Evolutionary conservation across 2,329 filamentous ascomycete genomes (phyloP), one percentile per base, ranked within the genome.

Genomic region (Paracoccidioides brasiliensis): DNA sequence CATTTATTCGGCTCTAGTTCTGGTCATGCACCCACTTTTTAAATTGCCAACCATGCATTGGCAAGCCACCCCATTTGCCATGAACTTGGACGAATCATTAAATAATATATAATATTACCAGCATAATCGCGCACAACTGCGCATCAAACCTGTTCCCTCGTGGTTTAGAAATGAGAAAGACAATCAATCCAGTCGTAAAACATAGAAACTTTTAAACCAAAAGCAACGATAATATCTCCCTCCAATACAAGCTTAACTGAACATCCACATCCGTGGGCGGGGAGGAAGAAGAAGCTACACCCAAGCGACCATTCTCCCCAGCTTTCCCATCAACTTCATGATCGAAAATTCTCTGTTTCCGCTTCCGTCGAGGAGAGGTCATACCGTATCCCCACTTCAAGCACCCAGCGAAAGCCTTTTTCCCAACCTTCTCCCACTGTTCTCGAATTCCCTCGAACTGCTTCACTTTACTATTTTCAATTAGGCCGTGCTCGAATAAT

Each of bases 341-440:
- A 14, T 54, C 28, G 6, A 30, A 40, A n/a, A 12, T 32, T 22
- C 5, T 28, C 15, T 22, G 9, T 28, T 53, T 41, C 22, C 37
- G 40, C 37, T 9, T 40, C 40, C 45, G 41, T 30, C 30, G 22
- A 10, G 22, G 28, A 45, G 52, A 48, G 1, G 33, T 5, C 9
- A 30, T 30, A 6, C 52, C 57, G 28, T 53, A 48, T 33, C 57
- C 56, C 68, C 69, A 70, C 32, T 58, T 61, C 30, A 73, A 56
- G 55, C 64, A 70, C 3, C 67, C 69, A 43, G 67, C 69, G 49
- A 67, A 71, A 38, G 69, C 61, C 33, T 56, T 53, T 9, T 61
- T 56, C 68, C 70, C 72, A 1, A 63, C 64, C 2, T 60, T 56
- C 2, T 57, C 60, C 5, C 66, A 55, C 10, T 40, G n/a, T 28